A percentile compares a stretch with the other conserved stretches of the same genome.
These are phyloP conservation scores for Przewalskia tangutica DNA, from an alignment of 257 asterid species.

Conservation along the genomic window DNA sequence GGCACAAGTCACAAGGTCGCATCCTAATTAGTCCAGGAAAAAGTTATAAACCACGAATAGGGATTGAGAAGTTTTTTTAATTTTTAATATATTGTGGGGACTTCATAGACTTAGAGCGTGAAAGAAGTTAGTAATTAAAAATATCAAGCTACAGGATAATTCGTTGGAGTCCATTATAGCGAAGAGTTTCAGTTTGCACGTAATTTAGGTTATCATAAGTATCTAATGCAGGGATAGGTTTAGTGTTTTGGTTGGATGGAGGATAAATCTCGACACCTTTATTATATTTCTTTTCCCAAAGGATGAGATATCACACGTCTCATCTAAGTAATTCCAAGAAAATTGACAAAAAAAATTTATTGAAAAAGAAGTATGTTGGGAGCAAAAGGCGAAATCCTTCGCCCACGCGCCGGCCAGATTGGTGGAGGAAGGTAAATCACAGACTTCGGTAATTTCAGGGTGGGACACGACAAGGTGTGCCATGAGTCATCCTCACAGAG, in stretches of 20 bases:
- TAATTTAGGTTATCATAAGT: too few species aligned
- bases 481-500: too few species aligned
- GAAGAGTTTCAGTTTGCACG: too few species aligned
- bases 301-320: neutral
- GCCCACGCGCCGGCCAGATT: too few species aligned
- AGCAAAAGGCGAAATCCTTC: too few species aligned
- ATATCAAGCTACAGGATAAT: too few species aligned
- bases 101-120: neutral
- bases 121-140: neutral
- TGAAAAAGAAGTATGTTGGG: neutral
- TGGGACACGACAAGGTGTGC: too few species aligned
- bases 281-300: neutral
- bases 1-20: constrained; percentile 1
- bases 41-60: constrained; percentile 6
- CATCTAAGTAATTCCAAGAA: neutral
- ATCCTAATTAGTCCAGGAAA: constrained; percentile 5
- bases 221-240: constrained; percentile 13
- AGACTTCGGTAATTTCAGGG: too few species aligned
- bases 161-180: too few species aligned
- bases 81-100: constrained; percentile 10
- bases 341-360: neutral
- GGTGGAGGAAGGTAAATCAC: too few species aligned
- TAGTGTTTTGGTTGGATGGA: neutral
- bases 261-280: neutral
- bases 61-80: constrained; percentile 5